A percentile compares a stretch with the other conserved stretches of the same genome.
These are phyloP conservation scores for Sarcomyxa edulis DNA, from an alignment of 768 basidiomycete species.

Conservation along the genomic window DNA sequence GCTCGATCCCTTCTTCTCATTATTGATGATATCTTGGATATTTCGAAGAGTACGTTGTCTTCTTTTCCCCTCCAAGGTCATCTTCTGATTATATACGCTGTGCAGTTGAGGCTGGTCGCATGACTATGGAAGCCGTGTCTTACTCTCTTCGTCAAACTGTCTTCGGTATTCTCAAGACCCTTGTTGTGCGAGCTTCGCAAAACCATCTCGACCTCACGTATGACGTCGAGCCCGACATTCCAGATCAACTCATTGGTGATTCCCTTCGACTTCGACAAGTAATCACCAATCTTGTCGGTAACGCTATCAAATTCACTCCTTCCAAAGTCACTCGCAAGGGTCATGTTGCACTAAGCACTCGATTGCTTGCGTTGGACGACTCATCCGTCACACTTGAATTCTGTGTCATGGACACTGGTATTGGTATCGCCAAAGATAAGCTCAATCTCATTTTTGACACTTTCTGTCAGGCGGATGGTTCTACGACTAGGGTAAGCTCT, in stretches of 20 bases:
- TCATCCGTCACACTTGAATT: slow-evolving; percentile 89
- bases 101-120: slow-evolving; percentile 94
- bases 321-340: slow-evolving; percentile 75
- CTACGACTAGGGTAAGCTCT: slow-evolving; percentile 90
- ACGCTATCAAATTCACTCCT: slow-evolving; percentile 97
- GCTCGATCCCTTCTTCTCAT: slow-evolving; percentile 91
- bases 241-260: slow-evolving; percentile 96
- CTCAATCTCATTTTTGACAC: slow-evolving; percentile 98
- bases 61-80: background rate
- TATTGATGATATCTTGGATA: slow-evolving; percentile 99
- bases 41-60: slow-evolving; percentile 85
- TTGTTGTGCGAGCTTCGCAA: slow-evolving; percentile 96
- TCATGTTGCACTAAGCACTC: slow-evolving; percentile 84
- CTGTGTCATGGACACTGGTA: slow-evolving; percentile 96
- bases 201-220: slow-evolving; percentile 95
- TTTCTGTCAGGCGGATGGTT: slow-evolving; percentile 98
- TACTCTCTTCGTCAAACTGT: slow-evolving; percentile 97
- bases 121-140: slow-evolving; percentile 99
- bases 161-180: slow-evolving; percentile 95
- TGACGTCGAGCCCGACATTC: slow-evolving; percentile 92
- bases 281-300: slow-evolving; percentile 92
- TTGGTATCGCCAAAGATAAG: slow-evolving; percentile 98
- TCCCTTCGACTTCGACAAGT: slow-evolving; percentile 92
- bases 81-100: slow-evolving; percentile 12
- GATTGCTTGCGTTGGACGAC: slow-evolving; percentile 74